phyloP scores from a whole-genome alignment of 1,284 basidiomycete genomes.

The Grifola frondosa region DNA sequence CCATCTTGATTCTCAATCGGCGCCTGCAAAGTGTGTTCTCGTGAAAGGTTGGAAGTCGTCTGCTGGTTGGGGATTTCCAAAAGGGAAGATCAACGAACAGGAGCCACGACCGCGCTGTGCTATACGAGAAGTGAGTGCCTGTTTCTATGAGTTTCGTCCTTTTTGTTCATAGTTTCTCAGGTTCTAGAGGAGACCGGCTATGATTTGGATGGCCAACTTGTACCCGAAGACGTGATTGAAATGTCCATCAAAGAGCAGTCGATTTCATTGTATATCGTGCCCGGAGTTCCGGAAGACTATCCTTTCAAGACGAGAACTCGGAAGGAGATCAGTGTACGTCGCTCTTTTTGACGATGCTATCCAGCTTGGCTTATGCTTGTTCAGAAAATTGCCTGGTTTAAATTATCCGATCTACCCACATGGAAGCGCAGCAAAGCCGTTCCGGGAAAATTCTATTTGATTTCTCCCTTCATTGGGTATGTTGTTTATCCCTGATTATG shows the following conservation, averaged over 20 bases:
- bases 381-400: conserved; percentile 98
- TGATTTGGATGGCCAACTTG: conserved; percentile 73
- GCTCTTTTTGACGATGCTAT: neutral
- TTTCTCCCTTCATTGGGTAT: conserved; percentile 92
- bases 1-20: conserved; percentile 9
- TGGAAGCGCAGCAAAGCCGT: conserved; percentile 83
- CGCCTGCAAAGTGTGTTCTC: conserved; percentile 69
- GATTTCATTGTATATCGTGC: conserved; percentile 91
- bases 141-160: neutral
- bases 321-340: conserved; percentile 97
- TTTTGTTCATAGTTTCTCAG: conserved; percentile 40
- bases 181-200: conserved; percentile 95
- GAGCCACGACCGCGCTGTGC: conserved; percentile 86
- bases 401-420: conserved; percentile 85
- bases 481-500: conserved; percentile 27
- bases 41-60: conserved; percentile 98
- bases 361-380: conserved; percentile 3
- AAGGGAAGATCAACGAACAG: conserved; percentile 97
- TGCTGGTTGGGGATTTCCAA: conserved; percentile 97
- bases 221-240: conserved; percentile 76
- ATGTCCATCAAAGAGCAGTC: conserved; percentile 87
- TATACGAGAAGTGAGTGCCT: conserved; percentile 74
- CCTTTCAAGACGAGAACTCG: conserved; percentile 91
- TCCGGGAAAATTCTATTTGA: conserved; percentile 89
- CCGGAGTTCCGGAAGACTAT: conserved; percentile 87